Base-by-base conservation (phyloP, 202 grass and related monocot genomes). In the Tripidium arundinaceum region DNA sequence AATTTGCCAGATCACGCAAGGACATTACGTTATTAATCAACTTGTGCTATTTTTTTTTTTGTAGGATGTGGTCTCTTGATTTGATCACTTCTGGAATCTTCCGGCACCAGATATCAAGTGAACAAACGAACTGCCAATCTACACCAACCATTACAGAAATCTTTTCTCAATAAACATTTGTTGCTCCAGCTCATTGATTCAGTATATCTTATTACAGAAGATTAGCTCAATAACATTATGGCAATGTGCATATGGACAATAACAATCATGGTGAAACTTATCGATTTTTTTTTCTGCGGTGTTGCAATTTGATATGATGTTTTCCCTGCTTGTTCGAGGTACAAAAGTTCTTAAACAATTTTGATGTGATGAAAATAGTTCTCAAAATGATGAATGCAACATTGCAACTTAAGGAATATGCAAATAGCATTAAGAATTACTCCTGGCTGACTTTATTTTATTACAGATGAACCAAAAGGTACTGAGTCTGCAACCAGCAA, bases 1-100 rank as follows among this genome's bases (percentile, higher is more conserved):
- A 68, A 68, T 60, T 10, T 33, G 26, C 3, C 7, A 10, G 25
- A 29, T 15, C 7, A 36, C 37, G n/a, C n/a, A n/a, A n/a, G n/a
- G n/a, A n/a, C n/a, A n/a, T n/a, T n/a, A n/a, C n/a, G 4, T 77
- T 77, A 72, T 34, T 26, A 43, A n/a, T n/a, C 54, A 68, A 41
- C 18, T 41, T 63, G 55, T 33, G 65, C 11, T 55, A 64, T n/a
- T n/a, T n/a, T 36, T 36, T 36, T 36, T 36, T 36, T 36, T 22
- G 70, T 39, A 4, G 4, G 40, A 40, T 29, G 3, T 84, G 31
- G 2, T 50, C 8, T 47, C 4, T 29, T 63, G 21, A 10, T n/a
- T 84, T 52, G 10, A 12, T 27, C 42, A 6, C 62, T 71, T 78
- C 12, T 14, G 29, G 59, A 11, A 8, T 29, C 8, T 55, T 54